These are phyloP conservation scores for Fusarium albidum DNA, from an alignment of 2,329 filamentous ascomycete genomes.

Conservation along the genomic window DNA sequence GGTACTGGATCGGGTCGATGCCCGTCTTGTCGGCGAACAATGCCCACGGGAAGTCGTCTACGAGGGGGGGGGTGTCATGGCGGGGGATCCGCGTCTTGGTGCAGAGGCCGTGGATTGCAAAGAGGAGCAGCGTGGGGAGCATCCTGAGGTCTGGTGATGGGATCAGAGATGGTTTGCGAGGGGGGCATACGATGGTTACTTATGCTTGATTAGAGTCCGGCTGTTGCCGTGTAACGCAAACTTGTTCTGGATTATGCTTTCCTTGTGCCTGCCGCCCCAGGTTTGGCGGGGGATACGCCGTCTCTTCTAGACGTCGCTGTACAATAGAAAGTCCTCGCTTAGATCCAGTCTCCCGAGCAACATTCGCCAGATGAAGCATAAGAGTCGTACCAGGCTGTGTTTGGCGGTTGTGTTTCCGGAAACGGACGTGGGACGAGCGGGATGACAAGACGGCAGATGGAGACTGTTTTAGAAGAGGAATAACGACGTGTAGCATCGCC, in stretches of 20 bases:
- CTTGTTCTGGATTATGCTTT: too few relatives aligned
- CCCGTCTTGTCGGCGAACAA: conserved; percentile 24
- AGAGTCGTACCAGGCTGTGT: conserved; percentile 3
- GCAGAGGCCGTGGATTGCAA: conserved; percentile 6
- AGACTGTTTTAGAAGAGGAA: too few relatives aligned
- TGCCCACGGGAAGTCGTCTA: conserved; percentile 26
- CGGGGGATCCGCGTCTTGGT: background rate
- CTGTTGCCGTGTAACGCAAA: too few relatives aligned
- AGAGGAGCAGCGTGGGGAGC: background rate
- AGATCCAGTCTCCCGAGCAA: conserved; percentile 4
- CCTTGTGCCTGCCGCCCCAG: too few relatives aligned
- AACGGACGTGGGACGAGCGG: conserved; percentile 15
- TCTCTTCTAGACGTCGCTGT: background rate
- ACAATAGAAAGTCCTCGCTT: background rate
- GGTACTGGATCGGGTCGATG: conserved; percentile 19
- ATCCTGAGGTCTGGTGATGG: too few relatives aligned
- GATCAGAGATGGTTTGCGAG: too few relatives aligned
- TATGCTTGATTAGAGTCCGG: too few relatives aligned
- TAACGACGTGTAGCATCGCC: too few relatives aligned
- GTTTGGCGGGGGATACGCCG: too few relatives aligned
- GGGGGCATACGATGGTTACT: too few relatives aligned
- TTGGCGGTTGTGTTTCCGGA: conserved; percentile 12
- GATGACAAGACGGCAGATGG: too few relatives aligned
- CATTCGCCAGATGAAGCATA: conserved; percentile 29
- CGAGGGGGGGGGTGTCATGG: background rate